Conservation (phyloP, 805 yeast species). For the Sugiyamaella lignohabitans region DNA sequence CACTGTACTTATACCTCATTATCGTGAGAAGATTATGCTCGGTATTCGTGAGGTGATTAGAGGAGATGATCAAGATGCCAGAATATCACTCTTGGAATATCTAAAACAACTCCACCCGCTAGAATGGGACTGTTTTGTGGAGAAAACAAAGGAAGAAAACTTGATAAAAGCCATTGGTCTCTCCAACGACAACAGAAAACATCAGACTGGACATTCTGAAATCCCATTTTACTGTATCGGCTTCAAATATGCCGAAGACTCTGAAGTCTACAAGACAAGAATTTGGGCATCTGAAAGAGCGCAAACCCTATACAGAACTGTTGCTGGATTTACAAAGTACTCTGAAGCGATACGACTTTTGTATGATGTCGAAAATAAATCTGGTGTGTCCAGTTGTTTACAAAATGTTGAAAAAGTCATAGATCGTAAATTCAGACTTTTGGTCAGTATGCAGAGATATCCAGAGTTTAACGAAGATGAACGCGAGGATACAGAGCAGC, state of each 20-base stretch:
- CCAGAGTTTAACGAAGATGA: slow-evolving; percentile 70
- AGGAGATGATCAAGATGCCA: slow-evolving; percentile 54
- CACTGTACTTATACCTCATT: slow-evolving; percentile 82
- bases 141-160: slow-evolving; percentile 41
- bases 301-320: slow-evolving; percentile 77
- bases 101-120: slow-evolving; percentile 61
- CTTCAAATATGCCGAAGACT: neutral
- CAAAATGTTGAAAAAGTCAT: slow-evolving; percentile 49
- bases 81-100: slow-evolving; percentile 71
- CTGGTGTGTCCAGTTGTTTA: neutral
- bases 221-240: neutral
- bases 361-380: slow-evolving; percentile 48
- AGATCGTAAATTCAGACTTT: slow-evolving; percentile 70
- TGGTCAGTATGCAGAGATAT: slow-evolving; percentile 82
- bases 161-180: slow-evolving; percentile 5
- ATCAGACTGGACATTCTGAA: neutral
- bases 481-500: slow-evolving; percentile 71
- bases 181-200: neutral
- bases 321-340: slow-evolving; percentile 80
- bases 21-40: slow-evolving; percentile 71
- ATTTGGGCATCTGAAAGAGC: slow-evolving; percentile 51
- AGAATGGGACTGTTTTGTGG: slow-evolving; percentile 78
- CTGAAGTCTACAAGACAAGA: neutral
- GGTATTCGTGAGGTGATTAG: slow-evolving; percentile 72
- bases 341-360: slow-evolving; percentile 63